Percentiles rank a stretch among this genome's conserved stretches.
These are phyloP conservation scores for Cryptococcus sp. DNA, from an alignment of 1,284 basidiomycete species.

Conservation along the genomic window DNA sequence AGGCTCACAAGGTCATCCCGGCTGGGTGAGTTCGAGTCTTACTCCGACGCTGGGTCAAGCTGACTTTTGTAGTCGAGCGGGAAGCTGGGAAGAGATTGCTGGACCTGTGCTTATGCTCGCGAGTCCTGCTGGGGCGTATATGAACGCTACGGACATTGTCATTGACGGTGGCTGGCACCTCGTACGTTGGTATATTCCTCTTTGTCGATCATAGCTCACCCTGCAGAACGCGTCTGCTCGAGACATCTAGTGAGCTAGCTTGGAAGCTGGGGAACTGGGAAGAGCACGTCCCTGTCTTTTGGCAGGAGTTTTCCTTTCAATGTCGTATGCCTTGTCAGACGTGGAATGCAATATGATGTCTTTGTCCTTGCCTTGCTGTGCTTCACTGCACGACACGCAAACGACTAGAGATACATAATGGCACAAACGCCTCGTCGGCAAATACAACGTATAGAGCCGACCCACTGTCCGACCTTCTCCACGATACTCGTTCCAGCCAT, in stretches of 20 bases:
- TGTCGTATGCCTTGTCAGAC: no score
- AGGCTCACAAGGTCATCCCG: slow-evolving; percentile 17
- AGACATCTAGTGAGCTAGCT: neutral
- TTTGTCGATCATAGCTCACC: neutral
- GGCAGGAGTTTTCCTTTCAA: no score
- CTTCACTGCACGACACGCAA: no score
- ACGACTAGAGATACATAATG: no score
- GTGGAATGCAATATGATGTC: no score
- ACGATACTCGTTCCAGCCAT: no score
- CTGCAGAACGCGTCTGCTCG: slow-evolving; percentile 7
- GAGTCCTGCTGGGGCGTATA: slow-evolving; percentile 21
- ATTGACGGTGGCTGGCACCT: slow-evolving; percentile 28
- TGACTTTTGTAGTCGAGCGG: slow-evolving; percentile 22
- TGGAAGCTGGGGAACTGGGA: no score
- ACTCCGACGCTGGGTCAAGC: neutral
- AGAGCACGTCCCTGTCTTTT: no score
- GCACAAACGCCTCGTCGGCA: no score
- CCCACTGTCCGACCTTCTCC: no score
- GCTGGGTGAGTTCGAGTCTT: slow-evolving; percentile 11
- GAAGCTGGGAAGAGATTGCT: slow-evolving; percentile 23
- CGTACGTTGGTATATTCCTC: slow-evolving; percentile 7
- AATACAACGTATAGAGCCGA: no score
- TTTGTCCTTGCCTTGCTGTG: no score
- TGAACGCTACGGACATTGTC: slow-evolving; percentile 19
- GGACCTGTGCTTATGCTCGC: slow-evolving; percentile 27